Percentiles rank a stretch among this genome's conserved stretches.
Evolutionary conservation across 2,329 filamentous ascomycete genomes (phyloP).

Genomic region (Ophiostoma triangulosporum): DNA sequence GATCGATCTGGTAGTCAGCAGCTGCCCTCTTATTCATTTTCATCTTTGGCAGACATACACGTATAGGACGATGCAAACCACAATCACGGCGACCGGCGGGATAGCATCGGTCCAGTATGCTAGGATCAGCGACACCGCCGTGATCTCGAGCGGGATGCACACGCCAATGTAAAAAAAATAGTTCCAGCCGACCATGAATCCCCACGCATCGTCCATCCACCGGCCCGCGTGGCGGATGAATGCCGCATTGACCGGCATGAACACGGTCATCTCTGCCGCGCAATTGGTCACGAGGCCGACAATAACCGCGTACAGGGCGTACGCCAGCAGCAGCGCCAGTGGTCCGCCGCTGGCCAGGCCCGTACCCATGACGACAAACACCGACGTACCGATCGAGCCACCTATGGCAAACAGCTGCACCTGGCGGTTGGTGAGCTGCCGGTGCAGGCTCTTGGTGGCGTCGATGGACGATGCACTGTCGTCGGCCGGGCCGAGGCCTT

Average conservation of each 20-base stretch:
- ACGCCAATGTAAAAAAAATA: conserved; percentile 29
- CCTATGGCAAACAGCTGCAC: conserved; percentile 47
- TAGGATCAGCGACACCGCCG: conserved; percentile 27
- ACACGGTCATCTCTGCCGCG: conserved; percentile 50
- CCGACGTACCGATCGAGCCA: conserved; percentile 42
- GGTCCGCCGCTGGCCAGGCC: conserved; percentile 24
- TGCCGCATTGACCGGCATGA: conserved; percentile 48
- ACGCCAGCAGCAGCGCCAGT: conserved; percentile 39
- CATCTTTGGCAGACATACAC: conserved; percentile 5
- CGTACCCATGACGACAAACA: conserved; percentile 49
- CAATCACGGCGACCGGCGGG: conserved; percentile 37
- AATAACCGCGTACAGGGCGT: conserved; percentile 39
- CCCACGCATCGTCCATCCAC: conserved; percentile 51
- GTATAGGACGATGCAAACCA: conserved; percentile 30
- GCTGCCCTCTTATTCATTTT: too few relatives aligned
- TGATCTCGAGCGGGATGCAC: conserved; percentile 29
- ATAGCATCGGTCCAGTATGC: conserved; percentile 33
- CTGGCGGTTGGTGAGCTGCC: conserved; percentile 38
- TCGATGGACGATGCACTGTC: neutral
- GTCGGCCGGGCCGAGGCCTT: neutral
- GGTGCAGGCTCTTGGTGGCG: conserved; percentile 22
- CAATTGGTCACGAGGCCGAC: conserved; percentile 51
- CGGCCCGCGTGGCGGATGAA: conserved; percentile 52
- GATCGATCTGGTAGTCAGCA: conserved; percentile 6
- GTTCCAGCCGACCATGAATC: conserved; percentile 38